Percentiles rank a stretch among this genome's conserved stretches.
These are phyloP conservation scores for Amylocarpus encephaloides DNA, from an alignment of 2,329 filamentous ascomycete species.

Conservation along the genomic window DNA sequence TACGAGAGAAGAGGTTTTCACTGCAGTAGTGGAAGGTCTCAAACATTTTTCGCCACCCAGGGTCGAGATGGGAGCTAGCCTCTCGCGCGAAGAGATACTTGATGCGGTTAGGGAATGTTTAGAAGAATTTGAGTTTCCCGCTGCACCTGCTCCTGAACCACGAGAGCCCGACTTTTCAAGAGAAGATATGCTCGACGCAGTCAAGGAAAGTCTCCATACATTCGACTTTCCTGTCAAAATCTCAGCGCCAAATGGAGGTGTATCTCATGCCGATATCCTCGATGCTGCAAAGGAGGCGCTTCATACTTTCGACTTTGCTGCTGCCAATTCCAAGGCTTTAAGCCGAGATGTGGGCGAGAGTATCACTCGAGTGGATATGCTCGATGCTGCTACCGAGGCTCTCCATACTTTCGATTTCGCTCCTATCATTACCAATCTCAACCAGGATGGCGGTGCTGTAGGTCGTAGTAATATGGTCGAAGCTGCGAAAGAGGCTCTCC, in stretches of 20 bases:
- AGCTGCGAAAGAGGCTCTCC: conserved; percentile 53
- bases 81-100: conserved; percentile 78
- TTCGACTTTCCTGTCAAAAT: conserved; percentile 65
- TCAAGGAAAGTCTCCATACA: conserved; percentile 77
- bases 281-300: conserved; percentile 61
- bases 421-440: conserved; percentile 29
- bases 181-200: conserved; percentile 72
- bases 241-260: conserved; percentile 55
- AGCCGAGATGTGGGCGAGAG: conserved; percentile 55
- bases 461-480: conserved; percentile 60
- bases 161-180: conserved; percentile 48
- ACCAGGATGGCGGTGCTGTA: conserved; percentile 50
- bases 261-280: conserved; percentile 49
- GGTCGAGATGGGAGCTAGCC: conserved; percentile 59
- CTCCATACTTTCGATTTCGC: conserved; percentile 42
- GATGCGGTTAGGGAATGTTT: conserved; percentile 79
- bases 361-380: conserved; percentile 55
- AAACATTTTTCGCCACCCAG: conserved; percentile 72
- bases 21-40: conserved; percentile 78
- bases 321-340: conserved; percentile 49
- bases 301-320: conserved; percentile 45
- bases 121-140: conserved; percentile 74
- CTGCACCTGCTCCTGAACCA: conserved; percentile 52
- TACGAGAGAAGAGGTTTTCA: conserved; percentile 77
- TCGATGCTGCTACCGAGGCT: conserved; percentile 55